Evolutionary conservation across 1,139 yeast species (phyloP).

Genomic region (Lodderomyces orthopsilosis): DNA sequence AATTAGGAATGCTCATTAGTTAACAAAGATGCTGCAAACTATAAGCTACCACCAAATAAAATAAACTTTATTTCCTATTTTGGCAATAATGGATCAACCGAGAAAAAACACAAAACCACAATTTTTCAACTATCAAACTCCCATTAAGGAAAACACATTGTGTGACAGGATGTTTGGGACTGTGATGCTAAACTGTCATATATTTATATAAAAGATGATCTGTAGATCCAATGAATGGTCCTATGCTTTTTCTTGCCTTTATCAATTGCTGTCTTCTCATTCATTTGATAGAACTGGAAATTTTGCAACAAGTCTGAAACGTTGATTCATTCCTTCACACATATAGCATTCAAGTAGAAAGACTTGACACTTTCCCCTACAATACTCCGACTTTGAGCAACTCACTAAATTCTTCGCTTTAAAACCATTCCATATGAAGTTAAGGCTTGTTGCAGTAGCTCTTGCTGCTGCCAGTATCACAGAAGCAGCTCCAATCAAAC

Average conservation of each 20-base stretch:
- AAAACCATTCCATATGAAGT: conserved; percentile 7
- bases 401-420: not conserved
- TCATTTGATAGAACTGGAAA: not conserved
- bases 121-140: not conserved
- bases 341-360: not conserved
- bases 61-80: not conserved
- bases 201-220: not conserved
- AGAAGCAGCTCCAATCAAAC: conserved; percentile 16
- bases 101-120: not conserved
- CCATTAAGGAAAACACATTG: not conserved
- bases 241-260: no score
- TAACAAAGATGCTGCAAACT: conserved; percentile 1
- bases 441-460: conserved; percentile 10
- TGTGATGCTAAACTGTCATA: not conserved
- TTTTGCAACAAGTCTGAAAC: conserved; percentile 1
- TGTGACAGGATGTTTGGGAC: not conserved
- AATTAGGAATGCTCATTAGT: conserved; percentile 2
- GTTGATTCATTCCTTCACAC: not conserved
- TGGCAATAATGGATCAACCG: conserved; percentile 1
- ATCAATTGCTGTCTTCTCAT: not conserved
- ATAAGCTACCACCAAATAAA: not conserved
- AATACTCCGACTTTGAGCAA: no score
- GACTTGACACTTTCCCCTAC: no score
- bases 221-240: not conserved
- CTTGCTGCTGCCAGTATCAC: conserved; percentile 11